phyloP scores from a whole-genome alignment of 805 yeast species.

The Kodamaea leandrae region DNA sequence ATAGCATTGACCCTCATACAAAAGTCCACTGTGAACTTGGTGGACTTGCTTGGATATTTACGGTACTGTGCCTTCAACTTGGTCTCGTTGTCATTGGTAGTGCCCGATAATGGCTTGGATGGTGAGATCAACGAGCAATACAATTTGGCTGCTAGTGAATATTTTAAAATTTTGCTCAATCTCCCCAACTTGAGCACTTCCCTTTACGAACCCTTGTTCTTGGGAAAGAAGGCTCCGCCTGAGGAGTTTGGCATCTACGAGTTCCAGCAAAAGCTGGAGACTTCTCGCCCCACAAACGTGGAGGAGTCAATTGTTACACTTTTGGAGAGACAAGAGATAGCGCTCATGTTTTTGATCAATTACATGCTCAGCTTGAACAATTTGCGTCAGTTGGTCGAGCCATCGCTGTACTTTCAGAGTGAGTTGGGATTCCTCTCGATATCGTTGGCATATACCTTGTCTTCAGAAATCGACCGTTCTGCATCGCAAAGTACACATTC shows the following conservation, averaged over 20 bases:
- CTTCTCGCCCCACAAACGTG: not conserved
- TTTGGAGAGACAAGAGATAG: conserved; percentile 28
- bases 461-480: conserved; percentile 23
- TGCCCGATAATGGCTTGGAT: conserved; percentile 8
- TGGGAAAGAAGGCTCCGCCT: conserved; percentile 4
- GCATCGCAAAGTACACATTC: conserved; percentile 23
- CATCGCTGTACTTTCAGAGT: conserved; percentile 13
- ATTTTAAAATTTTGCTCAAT: conserved; percentile 22
- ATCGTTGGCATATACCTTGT: conserved; percentile 21
- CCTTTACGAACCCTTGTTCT: conserved; percentile 10
- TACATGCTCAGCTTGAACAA: conserved; percentile 19
- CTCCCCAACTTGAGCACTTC: conserved; percentile 21
- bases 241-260: conserved; percentile 6
- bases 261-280: not conserved
- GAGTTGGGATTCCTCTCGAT: conserved; percentile 20
- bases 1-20: conserved; percentile 20
- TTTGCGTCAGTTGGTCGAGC: conserved; percentile 17
- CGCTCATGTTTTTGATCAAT: conserved; percentile 27
- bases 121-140: not conserved
- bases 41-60: conserved; percentile 24
- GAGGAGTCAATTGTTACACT: conserved; percentile 11
- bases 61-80: conserved; percentile 29
- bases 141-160: conserved; percentile 3
- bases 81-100: conserved; percentile 18
- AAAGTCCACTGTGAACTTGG: conserved; percentile 14